These are phyloP conservation scores for Candida manassasensis DNA, from an alignment of 805 yeast genomes.

Conservation along the genomic window DNA sequence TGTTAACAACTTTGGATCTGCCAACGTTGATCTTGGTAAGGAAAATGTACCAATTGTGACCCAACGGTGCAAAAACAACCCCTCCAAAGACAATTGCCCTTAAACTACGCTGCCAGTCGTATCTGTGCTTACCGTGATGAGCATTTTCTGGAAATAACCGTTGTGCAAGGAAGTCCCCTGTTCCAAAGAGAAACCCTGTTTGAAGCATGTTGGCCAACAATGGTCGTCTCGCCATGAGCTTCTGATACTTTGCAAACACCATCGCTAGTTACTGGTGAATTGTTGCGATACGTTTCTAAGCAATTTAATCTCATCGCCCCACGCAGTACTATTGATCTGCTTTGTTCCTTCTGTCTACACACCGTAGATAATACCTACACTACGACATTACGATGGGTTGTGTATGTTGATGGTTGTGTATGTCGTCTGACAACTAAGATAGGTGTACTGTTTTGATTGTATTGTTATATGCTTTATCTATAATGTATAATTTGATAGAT, in stretches of 20 bases:
- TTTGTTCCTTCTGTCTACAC: no score
- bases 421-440: no score
- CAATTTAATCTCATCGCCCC: no score
- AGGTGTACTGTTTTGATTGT: no score
- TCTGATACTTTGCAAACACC: constrained; percentile 15
- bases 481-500: no score
- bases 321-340: no score
- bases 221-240: constrained; percentile 31
- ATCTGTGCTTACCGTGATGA: constrained; percentile 16
- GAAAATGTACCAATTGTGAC: constrained; percentile 62
- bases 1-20: constrained; percentile 4
- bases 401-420: no score
- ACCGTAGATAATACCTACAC: no score
- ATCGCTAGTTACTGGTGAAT: no score
- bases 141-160: constrained; percentile 24
- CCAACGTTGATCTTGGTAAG: constrained; percentile 34
- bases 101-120: constrained; percentile 51
- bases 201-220: constrained; percentile 42
- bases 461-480: no score
- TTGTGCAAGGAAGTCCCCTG: constrained; percentile 78
- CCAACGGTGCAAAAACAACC: constrained; percentile 69
- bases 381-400: no score
- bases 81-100: constrained; percentile 73
- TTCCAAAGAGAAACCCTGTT: constrained; percentile 58
- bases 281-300: no score